Conservation (phyloP, 208 protist species). For the Crithidia expoeki region DNA sequence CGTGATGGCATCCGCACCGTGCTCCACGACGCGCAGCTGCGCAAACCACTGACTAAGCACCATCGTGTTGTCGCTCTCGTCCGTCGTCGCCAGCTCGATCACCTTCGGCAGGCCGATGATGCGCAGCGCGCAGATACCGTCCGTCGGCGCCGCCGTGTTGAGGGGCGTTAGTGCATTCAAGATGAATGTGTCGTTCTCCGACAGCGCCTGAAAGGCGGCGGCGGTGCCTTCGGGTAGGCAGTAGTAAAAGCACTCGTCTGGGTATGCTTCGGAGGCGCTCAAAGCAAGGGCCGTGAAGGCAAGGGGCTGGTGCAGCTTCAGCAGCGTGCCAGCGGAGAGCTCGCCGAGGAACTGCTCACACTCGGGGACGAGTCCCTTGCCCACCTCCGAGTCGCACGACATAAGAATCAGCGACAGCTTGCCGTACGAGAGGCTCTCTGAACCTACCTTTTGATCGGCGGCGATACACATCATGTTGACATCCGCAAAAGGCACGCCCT, state of each 20-base stretch:
- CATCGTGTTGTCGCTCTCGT: slow-evolving; percentile 49
- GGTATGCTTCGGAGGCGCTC: slow-evolving; percentile 59
- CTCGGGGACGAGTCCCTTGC: slow-evolving; percentile 39
- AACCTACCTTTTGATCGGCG: slow-evolving; percentile 69
- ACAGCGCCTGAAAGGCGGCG: slow-evolving; percentile 22
- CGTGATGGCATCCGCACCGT: slow-evolving; percentile 42
- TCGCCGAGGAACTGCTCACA: slow-evolving; percentile 35
- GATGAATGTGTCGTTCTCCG: slow-evolving; percentile 46
- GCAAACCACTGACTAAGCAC: slow-evolving; percentile 74
- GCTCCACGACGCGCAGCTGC: slow-evolving; percentile 53
- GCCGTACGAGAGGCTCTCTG: slow-evolving; percentile 65
- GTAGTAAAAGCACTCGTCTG: slow-evolving; percentile 69
- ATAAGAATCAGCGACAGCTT: slow-evolving; percentile 77
- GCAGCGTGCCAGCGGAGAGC: slow-evolving; percentile 48
- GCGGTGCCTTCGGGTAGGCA: slow-evolving; percentile 31
- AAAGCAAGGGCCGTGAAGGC: slow-evolving; percentile 70
- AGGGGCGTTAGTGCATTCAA: slow-evolving; percentile 63
- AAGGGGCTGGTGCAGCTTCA: slow-evolving; percentile 47
- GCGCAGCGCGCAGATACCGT: slow-evolving; percentile 40
- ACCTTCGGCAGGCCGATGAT: slow-evolving; percentile 75
- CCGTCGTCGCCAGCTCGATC: slow-evolving; percentile 62
- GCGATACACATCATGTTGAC: slow-evolving; percentile 80
- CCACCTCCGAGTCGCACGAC: slow-evolving; percentile 44
- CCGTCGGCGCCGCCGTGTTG: slow-evolving; percentile 24
- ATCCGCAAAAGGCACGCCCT: slow-evolving; percentile 40